Percentiles rank a stretch among this genome's conserved stretches.
These are phyloP conservation scores for Podospora bellae-mahoneyi DNA, from an alignment of 495 filamentous ascomycete genomes.

Conservation along the genomic window DNA sequence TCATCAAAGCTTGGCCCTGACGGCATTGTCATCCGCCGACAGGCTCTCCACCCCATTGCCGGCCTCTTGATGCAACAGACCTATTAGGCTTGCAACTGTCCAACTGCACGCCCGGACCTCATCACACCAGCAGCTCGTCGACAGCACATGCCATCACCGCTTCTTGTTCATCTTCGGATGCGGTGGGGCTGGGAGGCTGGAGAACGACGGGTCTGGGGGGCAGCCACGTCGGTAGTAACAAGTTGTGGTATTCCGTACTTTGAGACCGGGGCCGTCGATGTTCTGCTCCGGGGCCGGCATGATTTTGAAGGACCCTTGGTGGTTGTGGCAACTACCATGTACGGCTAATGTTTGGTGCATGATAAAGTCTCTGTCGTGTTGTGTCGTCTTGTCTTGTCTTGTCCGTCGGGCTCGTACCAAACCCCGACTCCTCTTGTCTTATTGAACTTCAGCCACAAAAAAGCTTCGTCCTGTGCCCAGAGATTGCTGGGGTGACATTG, in stretches of 20 bases:
- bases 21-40: constrained; percentile 18
- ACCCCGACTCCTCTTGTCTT: not conserved
- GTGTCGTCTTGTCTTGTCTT: not conserved
- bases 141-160: not conserved
- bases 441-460: constrained; percentile 1
- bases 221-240: constrained; percentile 10
- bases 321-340: constrained; percentile 3
- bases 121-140: not conserved
- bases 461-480: constrained; percentile 6
- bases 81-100: constrained; percentile 4
- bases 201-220: not conserved
- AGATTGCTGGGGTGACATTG: constrained; percentile 13
- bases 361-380: constrained; percentile 5
- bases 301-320: constrained; percentile 16
- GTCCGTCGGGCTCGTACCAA: constrained; percentile 5
- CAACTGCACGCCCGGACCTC: constrained; percentile 12
- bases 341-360: not conserved
- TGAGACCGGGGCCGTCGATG: constrained; percentile 9
- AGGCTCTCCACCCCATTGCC: constrained; percentile 10
- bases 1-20: constrained; percentile 16
- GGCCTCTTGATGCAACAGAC: constrained; percentile 7
- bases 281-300: constrained; percentile 4
- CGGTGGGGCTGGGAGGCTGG: constrained; percentile 4
- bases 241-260: constrained; percentile 8
- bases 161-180: not conserved